These are phyloP conservation scores for Wickerhamiella pararugosa DNA, from an alignment of 1,139 yeast species.

Conservation along the genomic window DNA sequence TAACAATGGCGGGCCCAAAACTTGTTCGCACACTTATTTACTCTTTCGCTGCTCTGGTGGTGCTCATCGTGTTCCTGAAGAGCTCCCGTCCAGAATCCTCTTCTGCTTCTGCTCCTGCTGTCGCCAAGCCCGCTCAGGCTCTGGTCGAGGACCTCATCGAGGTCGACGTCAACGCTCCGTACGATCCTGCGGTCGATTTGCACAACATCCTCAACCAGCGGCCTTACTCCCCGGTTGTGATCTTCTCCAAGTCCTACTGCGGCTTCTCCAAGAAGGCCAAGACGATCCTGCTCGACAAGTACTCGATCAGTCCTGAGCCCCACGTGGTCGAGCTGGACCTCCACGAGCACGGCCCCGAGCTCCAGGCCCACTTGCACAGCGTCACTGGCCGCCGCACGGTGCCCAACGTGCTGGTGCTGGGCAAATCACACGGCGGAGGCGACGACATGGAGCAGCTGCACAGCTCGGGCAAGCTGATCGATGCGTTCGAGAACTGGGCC, in stretches of 20 bases:
- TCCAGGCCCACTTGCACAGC: slow-evolving; percentile 63
- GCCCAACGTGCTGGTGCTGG: slow-evolving; percentile 78
- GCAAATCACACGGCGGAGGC: slow-evolving; percentile 81
- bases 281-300: slow-evolving; percentile 44
- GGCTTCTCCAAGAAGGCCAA: slow-evolving; percentile 67
- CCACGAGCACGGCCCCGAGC: slow-evolving; percentile 52
- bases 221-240: slow-evolving; percentile 38
- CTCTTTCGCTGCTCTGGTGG: neutral
- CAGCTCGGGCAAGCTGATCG: slow-evolving; percentile 36
- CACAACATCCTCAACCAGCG: slow-evolving; percentile 8
- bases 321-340: slow-evolving; percentile 67
- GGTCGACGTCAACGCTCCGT: neutral
- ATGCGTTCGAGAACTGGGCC: slow-evolving; percentile 48
- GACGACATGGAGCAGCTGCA: slow-evolving; percentile 65
- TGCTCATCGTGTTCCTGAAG: neutral
- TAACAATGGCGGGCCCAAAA: neutral
- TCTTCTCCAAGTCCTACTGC: slow-evolving; percentile 34
- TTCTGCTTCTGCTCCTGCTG: neutral
- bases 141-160: neutral
- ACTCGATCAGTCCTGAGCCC: slow-evolving; percentile 59
- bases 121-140: slow-evolving; percentile 1
- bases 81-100: neutral
- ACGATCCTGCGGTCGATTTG: slow-evolving; percentile 4
- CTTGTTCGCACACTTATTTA: slow-evolving; percentile 2
- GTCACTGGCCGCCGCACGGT: slow-evolving; percentile 85